Evolutionary conservation across 768 basidiomycete species (phyloP), one percentile per base, ranked within the genome.

Genomic region (Pholiota molesta): DNA sequence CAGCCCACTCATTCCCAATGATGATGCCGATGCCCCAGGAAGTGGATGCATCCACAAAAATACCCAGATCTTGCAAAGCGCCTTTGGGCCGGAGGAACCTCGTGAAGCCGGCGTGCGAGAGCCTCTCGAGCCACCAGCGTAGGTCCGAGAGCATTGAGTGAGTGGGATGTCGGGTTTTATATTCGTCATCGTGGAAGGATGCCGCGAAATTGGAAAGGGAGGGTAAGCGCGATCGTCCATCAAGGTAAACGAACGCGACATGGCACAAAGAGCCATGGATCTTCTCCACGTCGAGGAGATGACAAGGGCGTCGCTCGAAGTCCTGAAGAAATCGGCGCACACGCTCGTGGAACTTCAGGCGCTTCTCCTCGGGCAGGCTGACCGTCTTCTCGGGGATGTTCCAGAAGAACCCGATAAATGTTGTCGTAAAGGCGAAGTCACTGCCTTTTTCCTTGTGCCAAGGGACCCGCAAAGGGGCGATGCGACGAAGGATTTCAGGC

Each of bases 371-470:
- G 0, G 73, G 75, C 1, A 81, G 60, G 9, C 61, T 58, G 0
- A 81, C 75, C 0, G 64, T 67, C 26, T 73, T 72, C 0, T 17
- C 8, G 0, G 9, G 5, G 0, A 79, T 45, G 28, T 75, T 65
- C 80, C 79, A 79, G 0, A 60, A 14, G 59, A 80, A 79, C 2
- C 79, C 75, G 1, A 79, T 64, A 52, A 79, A 81, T 35, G 23
- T 1, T 68, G 58, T 19, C 47, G 42, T 71, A 68, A 70, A 73
- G 16, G 14, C 33, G 26, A 66, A 66, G 0, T 1, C 42, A 14
- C 57, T 51, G 0, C 60, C 62, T 33, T 66, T 62, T 2, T 60
- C 55, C 1, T 44, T n/a, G 21, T 67, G 66, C 66, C 66, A 67
- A 0, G 57, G 55, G 0, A 57, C n/a, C 0, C 3, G 2, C 0